These are phyloP conservation scores for Ceratocystis variospora DNA, from an alignment of 2,329 filamentous ascomycete genomes.

Conservation along the genomic window DNA sequence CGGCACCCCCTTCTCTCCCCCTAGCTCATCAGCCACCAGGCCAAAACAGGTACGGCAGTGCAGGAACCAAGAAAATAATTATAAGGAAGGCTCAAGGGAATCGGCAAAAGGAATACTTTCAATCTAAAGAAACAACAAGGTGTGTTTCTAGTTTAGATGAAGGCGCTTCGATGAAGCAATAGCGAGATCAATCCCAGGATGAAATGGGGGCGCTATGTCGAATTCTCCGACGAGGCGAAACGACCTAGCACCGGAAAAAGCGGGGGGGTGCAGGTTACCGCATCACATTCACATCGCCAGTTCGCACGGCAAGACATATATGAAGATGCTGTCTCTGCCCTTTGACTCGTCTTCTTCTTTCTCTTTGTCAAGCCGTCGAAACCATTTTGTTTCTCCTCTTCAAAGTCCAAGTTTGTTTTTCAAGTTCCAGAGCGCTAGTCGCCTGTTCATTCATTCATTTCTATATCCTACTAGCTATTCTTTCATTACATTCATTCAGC, in stretches of 20 bases:
- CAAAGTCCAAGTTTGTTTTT: constrained; percentile 10
- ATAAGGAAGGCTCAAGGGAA: neutral
- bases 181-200: constrained; percentile 9
- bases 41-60: neutral
- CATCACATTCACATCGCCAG: neutral
- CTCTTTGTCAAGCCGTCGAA: neutral
- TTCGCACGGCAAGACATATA: neutral
- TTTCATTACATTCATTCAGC: neutral
- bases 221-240: constrained; percentile 14
- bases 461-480: neutral
- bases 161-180: constrained; percentile 12
- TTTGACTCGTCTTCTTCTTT: neutral
- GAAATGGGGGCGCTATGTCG: neutral
- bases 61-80: neutral
- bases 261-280: neutral
- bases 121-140: neutral
- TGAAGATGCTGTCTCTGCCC: neutral
- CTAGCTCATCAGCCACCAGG: neutral
- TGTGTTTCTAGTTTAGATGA: constrained; percentile 9
- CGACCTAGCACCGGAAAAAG: neutral
- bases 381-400: neutral
- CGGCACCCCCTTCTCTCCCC: neutral
- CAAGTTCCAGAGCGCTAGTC: constrained; percentile 17
- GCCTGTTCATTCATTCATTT: constrained; percentile 18
- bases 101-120: neutral